Evolutionary conservation across 352 stramenopile species (phyloP), one percentile per base, ranked within the genome.

Genomic region (Stramenopiles sp.): DNA sequence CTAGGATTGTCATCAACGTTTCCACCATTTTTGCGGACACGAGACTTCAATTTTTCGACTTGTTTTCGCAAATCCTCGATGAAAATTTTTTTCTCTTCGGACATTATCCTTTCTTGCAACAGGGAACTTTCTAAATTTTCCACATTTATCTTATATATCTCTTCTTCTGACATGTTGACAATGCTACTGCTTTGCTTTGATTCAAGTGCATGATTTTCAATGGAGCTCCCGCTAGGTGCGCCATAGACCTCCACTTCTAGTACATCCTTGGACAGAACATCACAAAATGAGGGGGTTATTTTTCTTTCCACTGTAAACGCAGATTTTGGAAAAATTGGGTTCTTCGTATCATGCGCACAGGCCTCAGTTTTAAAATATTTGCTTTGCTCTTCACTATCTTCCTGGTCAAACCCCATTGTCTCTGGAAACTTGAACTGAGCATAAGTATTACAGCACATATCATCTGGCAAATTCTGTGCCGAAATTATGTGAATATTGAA

Each of bases 231-330:
- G 4, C 1, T 67, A 25, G 44, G 83, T 0, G 39, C 39, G 30
- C 83, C 83, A 75, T 81, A 85, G 1, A 85, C 83, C 0, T 85
- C 44, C 22, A 85, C 80, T 76, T 84, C 82, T 55, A 85, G 25
- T 22, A 32, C 30, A 30, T 85, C 33, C 0, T 80, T 80, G 32
- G 75, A 27, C 0, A 85, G 7, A 44, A 85, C 84, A 31, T 82
- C 1, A 4, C 76, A 30, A 32, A 85, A 75, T 14, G 44, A 80
- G 0, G 84, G 75, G 27, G 81, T 84, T 30, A 85, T 81, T n/a
- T 44, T n/a, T 0, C 76, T 80, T 0, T 25, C 31, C 7, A 85
- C 84, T 30, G 44, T 81, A 25, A 67, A 8, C 1, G 67, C 29
- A 55, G 84, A 39, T n/a, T 85, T 80, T 44, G 71, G 30, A 78